Base-by-base conservation (phyloP, 2,329 filamentous ascomycete genomes). In the Aulographum hederae region DNA sequence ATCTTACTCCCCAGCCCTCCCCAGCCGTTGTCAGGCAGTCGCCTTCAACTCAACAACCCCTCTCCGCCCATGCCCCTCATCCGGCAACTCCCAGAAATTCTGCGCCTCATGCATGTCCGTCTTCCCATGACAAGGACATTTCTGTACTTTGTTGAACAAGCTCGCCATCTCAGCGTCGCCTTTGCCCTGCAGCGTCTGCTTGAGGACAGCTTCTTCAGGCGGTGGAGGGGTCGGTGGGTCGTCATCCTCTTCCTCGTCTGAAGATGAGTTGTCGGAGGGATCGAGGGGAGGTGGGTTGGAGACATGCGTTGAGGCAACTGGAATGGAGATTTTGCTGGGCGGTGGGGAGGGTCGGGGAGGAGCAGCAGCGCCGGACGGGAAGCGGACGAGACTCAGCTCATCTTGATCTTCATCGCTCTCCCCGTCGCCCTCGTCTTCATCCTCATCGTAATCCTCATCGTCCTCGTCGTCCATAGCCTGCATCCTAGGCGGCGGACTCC, bases 31-130 rank as follows among this genome's bases (percentile, higher is more conserved):
- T n/a, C n/a, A n/a, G n/a, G n/a, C n/a, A n/a, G n/a, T n/a, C n/a
- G n/a, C n/a, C n/a, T n/a, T n/a, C n/a, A n/a, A n/a, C n/a, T n/a
- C n/a, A n/a, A 28, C 26, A 16, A 13, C 26, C 15, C 26, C 14
- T 13, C 15, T 28, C 6, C 20, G 20, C 10, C 11, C 33, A 11
- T 25, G 13, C 15, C 31, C 23, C 3, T 26, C 21, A 14, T 35
- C 21, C n/a, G 46, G 43, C 15, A 50, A 30, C 31, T 45, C 42
- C 48, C 48, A 51, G 31, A 50, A 39, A 23, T 42, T 40, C 15
- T 43, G 40, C 21, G 50, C 39, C 8, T 21, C 32, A 15, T 45
- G 46, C 13, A 44, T 41, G 19, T 43, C 37, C 5, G 37, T 37
- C n/a, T 28, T 6, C 16, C 39, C 41, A 31, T 50, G 46, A 37